Base-by-base conservation (phyloP, 345 rosid genomes). In the Acer negundo region DNA sequence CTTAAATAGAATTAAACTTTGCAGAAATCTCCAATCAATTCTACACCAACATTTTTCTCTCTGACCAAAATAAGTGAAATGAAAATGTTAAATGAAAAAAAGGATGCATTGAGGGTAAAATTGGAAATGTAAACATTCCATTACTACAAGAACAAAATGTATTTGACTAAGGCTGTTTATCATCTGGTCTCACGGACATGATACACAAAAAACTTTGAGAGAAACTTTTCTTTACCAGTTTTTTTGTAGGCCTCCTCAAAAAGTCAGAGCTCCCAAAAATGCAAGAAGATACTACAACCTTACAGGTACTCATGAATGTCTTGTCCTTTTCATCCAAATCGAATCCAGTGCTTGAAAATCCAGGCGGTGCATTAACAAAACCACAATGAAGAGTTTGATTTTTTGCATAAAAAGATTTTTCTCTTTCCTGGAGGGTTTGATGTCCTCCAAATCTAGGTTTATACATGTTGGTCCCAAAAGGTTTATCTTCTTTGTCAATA, bases 241-340 rank as follows among this genome's bases (percentile, higher is more conserved):
- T 89, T 82, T 85, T 90, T 17, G 91, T 88, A 78, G 99, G 99
- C 83, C 94, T 84, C 83, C 99, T 87, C 74, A 95, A 82, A 82
- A 93, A 93, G 86, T 95, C 99, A 80, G 92, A 93, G 88, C 91
- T 93, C 63, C 98, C 98, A 16, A 95, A 93, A 63, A 95, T 95
- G 88, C 99, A 95, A 80, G 99, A 93, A 79, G 99, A 92, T 38
- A 95, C 99, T 2, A 84, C 90, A 75, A 95, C 80, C 68, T 46
- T 65, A 84, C 97, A 95, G 74, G 85, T 85, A 77, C 84, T 90
- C 97, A 95, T 90, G 75, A 86, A 95, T 4, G 84, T 86, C 79
- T 79, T 89, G 79, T 95, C 95, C 73, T 62, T 86, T 75, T 86
- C 94, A 31, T 82, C 89, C 79, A 95, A 77, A 79, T 93, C 92